Percentiles rank a stretch among this genome's conserved stretches.
Evolutionary conservation across 225 moss, liverwort and hornwort genomes (phyloP).

Genomic region (Straminergon stramineum): DNA sequence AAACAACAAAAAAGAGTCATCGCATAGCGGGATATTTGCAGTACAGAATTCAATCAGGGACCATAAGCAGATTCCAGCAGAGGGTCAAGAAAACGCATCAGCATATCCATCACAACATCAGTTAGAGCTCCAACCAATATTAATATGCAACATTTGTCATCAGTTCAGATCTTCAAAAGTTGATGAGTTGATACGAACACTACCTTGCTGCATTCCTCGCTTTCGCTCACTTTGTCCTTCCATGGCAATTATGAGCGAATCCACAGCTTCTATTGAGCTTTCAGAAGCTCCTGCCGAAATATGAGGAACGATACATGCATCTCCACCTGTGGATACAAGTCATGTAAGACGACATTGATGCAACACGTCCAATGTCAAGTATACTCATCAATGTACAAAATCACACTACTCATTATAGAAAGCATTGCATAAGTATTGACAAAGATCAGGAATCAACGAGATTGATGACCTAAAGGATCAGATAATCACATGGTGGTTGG

Average conservation of each 20-base stretch:
- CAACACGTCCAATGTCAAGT: neutral
- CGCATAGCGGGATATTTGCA: neutral
- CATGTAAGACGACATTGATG: neutral
- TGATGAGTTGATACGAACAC: neutral
- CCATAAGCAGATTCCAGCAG: neutral
- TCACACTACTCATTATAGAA: neutral
- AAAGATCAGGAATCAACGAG: neutral
- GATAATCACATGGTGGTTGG: conserved; percentile 58
- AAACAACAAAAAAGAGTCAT: neutral
- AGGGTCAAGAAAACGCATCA: neutral
- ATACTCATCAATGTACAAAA: neutral
- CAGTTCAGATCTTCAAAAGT: neutral
- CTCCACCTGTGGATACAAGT: conserved; percentile 58
- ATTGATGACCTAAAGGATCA: neutral
- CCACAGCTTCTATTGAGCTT: neutral
- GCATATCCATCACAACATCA: neutral
- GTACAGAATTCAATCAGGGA: neutral
- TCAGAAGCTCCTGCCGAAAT: conserved; percentile 1
- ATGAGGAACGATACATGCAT: conserved; percentile 75
- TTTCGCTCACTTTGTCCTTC: conserved; percentile 23
- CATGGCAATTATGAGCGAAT: neutral
- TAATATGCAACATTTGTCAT: neutral
- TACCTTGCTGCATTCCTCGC: conserved; percentile 29
- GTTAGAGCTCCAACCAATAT: neutral
- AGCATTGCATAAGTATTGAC: neutral